Conservation (phyloP, 1,139 yeast species). For the Ashbya aceris region DNA sequence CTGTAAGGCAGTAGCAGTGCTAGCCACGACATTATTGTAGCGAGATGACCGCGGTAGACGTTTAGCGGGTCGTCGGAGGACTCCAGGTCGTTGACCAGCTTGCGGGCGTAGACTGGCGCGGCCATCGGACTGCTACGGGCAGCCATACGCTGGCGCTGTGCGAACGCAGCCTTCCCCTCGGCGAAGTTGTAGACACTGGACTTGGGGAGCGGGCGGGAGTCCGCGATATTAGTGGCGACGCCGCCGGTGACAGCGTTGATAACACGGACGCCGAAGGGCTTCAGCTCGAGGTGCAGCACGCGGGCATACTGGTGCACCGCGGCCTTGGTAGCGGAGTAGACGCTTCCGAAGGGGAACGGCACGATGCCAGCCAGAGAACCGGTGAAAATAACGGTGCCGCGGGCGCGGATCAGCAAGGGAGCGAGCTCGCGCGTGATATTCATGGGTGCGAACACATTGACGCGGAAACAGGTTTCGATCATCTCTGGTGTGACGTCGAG, state of each 20-base stretch:
- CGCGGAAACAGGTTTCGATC: constrained; percentile 48
- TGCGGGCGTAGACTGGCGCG: constrained; percentile 46
- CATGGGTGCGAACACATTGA: constrained; percentile 63
- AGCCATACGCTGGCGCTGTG: constrained; percentile 52
- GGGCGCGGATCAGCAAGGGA: constrained; percentile 50
- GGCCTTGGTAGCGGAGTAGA: constrained; percentile 66
- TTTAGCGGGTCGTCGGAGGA: constrained; percentile 36
- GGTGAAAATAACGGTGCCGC: constrained; percentile 66
- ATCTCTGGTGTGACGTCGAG: constrained; percentile 54
- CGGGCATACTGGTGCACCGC: constrained; percentile 67
- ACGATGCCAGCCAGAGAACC: constrained; percentile 62
- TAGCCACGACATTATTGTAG: constrained; percentile 33
- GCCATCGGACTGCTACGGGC: constrained; percentile 49
- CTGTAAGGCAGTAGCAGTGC: constrained; percentile 38
- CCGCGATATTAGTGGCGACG: constrained; percentile 53
- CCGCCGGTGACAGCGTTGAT: constrained; percentile 65
- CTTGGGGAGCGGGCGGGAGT: constrained; percentile 45
- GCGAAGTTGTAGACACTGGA: constrained; percentile 47
- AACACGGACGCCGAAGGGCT: constrained; percentile 66
- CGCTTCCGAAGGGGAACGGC: constrained; percentile 63
- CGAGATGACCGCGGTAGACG: constrained; percentile 48
- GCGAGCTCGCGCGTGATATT: constrained; percentile 53
- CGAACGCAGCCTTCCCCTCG: constrained; percentile 42
- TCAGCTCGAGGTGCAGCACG: constrained; percentile 54
- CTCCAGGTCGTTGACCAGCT: constrained; percentile 43